A percentile compares a stretch with the other conserved stretches of the same genome.
Conservation (phyloP, 352 stramenopile species). For the Phytopythium delawarense region DNA sequence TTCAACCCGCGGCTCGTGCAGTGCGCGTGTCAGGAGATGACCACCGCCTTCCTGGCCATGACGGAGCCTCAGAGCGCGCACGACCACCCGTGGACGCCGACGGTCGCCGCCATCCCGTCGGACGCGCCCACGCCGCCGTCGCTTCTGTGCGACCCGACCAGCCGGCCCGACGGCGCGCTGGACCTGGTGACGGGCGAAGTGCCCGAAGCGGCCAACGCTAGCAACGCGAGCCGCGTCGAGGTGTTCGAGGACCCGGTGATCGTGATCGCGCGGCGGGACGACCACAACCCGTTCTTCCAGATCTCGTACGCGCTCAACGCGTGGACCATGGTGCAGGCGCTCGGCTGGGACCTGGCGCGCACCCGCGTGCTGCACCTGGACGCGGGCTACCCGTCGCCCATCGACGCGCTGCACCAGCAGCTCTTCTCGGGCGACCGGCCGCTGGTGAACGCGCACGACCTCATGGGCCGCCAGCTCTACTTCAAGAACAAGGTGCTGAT, state of each 20-base stretch:
- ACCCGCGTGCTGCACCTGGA: constrained; percentile 47
- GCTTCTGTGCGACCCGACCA: neutral
- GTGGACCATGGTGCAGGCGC: constrained; percentile 31
- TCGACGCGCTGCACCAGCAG: constrained; percentile 38
- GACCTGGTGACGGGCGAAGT: neutral
- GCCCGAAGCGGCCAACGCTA: neutral
- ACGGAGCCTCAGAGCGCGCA: constrained; percentile 18
- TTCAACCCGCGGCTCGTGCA: constrained; percentile 16
- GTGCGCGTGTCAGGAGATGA: constrained; percentile 21
- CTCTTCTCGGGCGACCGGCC: constrained; percentile 23
- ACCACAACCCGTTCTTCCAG: constrained; percentile 59
- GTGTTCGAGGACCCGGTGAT: constrained; percentile 10
- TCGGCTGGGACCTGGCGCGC: constrained; percentile 23
- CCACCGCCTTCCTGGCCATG: constrained; percentile 8
- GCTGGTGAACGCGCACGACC: constrained; percentile 20
- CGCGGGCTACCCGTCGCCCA: constrained; percentile 28
- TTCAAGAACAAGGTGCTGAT: constrained; percentile 31
- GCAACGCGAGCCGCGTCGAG: neutral
- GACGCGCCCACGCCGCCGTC: constrained; percentile 1
- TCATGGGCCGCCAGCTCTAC: constrained; percentile 25
- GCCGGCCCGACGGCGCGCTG: neutral
- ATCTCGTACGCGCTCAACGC: constrained; percentile 35
- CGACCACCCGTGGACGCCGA: constrained; percentile 17
- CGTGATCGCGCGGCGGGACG: constrained; percentile 34
- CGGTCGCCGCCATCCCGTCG: constrained; percentile 2